Conservation (phyloP, 257 asterid genomes). For the Perilla frutescens region DNA sequence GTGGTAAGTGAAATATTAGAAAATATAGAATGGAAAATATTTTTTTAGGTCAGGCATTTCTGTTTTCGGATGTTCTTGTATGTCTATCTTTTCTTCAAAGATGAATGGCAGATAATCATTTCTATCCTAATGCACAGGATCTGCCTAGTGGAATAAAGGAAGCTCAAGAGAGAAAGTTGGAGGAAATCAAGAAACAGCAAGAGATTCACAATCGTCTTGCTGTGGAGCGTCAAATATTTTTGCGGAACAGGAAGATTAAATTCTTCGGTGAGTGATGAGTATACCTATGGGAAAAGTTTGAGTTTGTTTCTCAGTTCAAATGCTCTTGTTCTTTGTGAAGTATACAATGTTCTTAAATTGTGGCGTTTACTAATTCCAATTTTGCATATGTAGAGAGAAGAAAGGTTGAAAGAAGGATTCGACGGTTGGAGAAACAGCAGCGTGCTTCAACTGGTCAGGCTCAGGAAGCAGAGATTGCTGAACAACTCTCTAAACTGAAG, state of each 20-base stretch:
- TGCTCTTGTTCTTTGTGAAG: not conserved
- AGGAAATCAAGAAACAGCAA: conserved; percentile 82
- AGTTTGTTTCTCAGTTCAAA: conserved; percentile 11
- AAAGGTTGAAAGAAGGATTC: conserved; percentile 78
- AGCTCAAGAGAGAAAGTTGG: conserved; percentile 80
- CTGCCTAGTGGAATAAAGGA: conserved; percentile 73
- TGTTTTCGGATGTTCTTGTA: conserved; percentile 26
- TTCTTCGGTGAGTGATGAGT: conserved; percentile 65
- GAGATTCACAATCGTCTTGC: conserved; percentile 78
- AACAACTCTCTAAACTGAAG: conserved; percentile 71
- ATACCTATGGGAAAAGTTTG: conserved; percentile 5
- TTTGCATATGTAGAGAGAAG: conserved; percentile 71
- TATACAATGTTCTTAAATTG: not conserved
- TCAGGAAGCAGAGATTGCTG: conserved; percentile 70
- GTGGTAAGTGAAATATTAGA: too few relatives aligned
- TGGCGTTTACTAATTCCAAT: conserved; percentile 3
- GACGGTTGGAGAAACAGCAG: conserved; percentile 89
- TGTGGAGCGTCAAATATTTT: conserved; percentile 71
- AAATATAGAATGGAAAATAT: too few relatives aligned
- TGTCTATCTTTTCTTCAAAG: not conserved
- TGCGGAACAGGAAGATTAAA: conserved; percentile 75
- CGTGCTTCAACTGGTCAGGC: conserved; percentile 65
- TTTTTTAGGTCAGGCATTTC: not conserved
- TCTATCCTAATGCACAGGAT: conserved; percentile 54
- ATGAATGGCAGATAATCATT: not conserved